These are phyloP conservation scores for Trichoderma sp. DNA, from an alignment of 2,329 filamentous ascomycete genomes.

Conservation along the genomic window DNA sequence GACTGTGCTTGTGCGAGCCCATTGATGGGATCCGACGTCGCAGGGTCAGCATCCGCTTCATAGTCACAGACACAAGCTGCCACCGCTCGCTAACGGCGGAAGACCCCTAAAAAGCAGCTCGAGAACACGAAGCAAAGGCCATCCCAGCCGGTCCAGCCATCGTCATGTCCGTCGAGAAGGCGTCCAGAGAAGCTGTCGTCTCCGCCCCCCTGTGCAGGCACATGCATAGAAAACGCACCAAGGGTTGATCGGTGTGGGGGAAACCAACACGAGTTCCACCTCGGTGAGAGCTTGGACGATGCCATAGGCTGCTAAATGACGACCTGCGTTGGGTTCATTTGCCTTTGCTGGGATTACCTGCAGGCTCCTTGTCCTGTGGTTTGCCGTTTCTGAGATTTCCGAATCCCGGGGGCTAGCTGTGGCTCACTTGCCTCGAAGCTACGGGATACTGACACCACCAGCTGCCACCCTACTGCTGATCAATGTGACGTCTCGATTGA, in stretches of 20 bases:
- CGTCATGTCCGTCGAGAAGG: background rate
- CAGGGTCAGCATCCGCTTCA: background rate
- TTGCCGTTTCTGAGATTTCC: background rate
- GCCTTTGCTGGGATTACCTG: constrained; percentile 5
- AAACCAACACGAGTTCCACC: constrained; percentile 16
- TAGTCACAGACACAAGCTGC: background rate
- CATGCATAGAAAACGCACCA: constrained; percentile 15
- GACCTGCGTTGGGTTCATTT: constrained; percentile 16
- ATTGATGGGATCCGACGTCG: background rate
- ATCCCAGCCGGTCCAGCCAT: background rate
- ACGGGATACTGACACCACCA: constrained; percentile 1
- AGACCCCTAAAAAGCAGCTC: background rate
- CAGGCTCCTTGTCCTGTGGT: background rate
- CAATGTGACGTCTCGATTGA: background rate
- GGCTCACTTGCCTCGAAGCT: constrained; percentile 4
- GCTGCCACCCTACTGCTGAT: background rate
- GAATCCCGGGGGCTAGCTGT: background rate
- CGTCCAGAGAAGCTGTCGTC: background rate
- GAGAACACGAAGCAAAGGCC: background rate
- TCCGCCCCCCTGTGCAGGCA: constrained; percentile 13
- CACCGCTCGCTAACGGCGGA: background rate
- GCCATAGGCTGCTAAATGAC: constrained; percentile 10
- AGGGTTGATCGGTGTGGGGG: constrained; percentile 17
- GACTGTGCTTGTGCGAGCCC: background rate
- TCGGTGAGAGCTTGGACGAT: constrained; percentile 16